phyloP scores from a whole-genome alignment of 2,329 filamentous ascomycete species.

The Emergomyces pasteurianus region DNA sequence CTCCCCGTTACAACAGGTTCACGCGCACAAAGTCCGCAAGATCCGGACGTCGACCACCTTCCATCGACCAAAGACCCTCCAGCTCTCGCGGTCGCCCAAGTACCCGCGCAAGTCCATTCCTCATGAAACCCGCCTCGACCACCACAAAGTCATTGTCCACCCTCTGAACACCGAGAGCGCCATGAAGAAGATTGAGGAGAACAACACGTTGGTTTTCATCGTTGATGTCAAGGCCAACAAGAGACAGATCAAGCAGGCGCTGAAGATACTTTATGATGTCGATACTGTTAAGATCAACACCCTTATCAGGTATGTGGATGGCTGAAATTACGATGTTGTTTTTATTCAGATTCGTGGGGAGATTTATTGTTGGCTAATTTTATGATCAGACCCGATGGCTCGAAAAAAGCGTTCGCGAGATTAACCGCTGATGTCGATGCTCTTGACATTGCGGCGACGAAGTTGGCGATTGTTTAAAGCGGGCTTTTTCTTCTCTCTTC shows the following conservation, averaged over 20 bases:
- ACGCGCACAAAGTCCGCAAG: constrained; percentile 83
- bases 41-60: constrained; percentile 87
- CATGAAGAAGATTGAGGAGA: constrained; percentile 99
- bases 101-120: constrained; percentile 94
- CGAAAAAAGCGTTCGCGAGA: constrained; percentile 97
- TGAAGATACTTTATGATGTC: constrained; percentile 99
- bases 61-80: constrained; percentile 94
- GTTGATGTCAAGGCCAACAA: constrained; percentile 98
- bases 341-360: neutral
- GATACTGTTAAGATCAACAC: constrained; percentile 99
- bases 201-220: constrained; percentile 99
- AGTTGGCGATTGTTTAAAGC: constrained; percentile 88
- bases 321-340: constrained; percentile 1
- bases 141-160: constrained; percentile 96
- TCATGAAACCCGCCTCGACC: constrained; percentile 81
- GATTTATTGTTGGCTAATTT: constrained; percentile 4
- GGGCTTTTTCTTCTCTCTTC: neutral
- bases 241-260: constrained; percentile 93
- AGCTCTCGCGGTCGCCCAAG: constrained; percentile 81
- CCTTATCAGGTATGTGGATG: constrained; percentile 66
- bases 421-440: constrained; percentile 95
- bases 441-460: constrained; percentile 97
- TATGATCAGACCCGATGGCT: constrained; percentile 65
- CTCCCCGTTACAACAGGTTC: constrained; percentile 36
- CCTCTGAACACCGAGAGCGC: constrained; percentile 99